These are phyloP conservation scores for Hypoxylon sp. DNA, from an alignment of 2,329 filamentous ascomycete genomes.

Conservation along the genomic window DNA sequence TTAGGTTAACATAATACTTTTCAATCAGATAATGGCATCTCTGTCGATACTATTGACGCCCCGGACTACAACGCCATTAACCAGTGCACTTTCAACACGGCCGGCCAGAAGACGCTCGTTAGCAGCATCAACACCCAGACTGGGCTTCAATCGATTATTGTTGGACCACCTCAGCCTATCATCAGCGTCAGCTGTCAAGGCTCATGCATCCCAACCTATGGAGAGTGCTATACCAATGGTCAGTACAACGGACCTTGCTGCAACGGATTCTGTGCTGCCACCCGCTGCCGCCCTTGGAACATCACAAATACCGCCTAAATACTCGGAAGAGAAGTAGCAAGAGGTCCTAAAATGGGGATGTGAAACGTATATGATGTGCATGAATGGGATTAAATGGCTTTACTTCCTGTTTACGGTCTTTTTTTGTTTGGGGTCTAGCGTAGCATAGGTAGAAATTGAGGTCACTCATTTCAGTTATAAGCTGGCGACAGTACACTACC, in stretches of 20 bases:
- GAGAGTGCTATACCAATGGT: conserved; percentile 57
- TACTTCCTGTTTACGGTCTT: neutral
- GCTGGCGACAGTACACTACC: neutral
- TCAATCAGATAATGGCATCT: conserved; percentile 58
- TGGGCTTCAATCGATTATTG: conserved; percentile 59
- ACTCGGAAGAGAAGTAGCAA: neutral
- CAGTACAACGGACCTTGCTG: conserved; percentile 60
- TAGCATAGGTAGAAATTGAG: neutral
- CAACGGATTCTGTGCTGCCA: conserved; percentile 61
- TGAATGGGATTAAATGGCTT: neutral
- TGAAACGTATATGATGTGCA: neutral
- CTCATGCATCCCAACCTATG: conserved; percentile 60
- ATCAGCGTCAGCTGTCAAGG: conserved; percentile 61
- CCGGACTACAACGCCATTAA: conserved; percentile 61
- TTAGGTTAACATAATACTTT: conserved; percentile 9
- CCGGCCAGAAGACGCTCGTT: conserved; percentile 53
- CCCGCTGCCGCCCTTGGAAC: conserved; percentile 59
- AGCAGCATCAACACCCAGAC: conserved; percentile 49
- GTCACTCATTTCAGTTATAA: neutral
- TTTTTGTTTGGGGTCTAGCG: neutral
- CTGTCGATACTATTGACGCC: conserved; percentile 60
- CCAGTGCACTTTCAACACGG: conserved; percentile 62
- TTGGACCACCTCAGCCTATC: conserved; percentile 63
- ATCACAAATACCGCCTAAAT: conserved; percentile 17
- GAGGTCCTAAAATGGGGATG: neutral